Conservation (phyloP, 2,329 filamentous ascomycete genomes). For the Sarocladiaceae sp. region DNA sequence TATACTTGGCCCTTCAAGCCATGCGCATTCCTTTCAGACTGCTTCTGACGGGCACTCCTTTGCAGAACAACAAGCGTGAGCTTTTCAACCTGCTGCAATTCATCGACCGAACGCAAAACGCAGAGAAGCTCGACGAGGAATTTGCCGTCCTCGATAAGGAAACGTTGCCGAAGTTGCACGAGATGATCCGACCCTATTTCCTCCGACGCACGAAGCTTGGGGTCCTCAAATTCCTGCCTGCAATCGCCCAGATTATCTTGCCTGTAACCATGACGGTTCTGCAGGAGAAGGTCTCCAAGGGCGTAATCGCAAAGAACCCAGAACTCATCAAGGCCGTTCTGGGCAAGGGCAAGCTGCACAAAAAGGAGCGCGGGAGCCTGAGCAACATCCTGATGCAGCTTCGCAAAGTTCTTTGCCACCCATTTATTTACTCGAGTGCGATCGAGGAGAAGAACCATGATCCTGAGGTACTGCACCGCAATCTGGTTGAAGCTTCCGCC, state of each 20-base stretch:
- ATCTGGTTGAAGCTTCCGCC: conserved; percentile 83
- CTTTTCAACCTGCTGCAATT: conserved; percentile 97
- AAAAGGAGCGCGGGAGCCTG: conserved; percentile 68
- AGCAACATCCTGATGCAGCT: conserved; percentile 96
- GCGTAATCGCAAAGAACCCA: conserved; percentile 85
- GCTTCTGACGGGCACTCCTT: conserved; percentile 81
- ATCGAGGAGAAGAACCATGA: conserved; percentile 77
- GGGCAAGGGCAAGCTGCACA: conserved; percentile 58
- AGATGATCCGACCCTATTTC: conserved; percentile 70
- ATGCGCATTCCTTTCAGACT: conserved; percentile 79
- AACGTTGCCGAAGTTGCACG: conserved; percentile 74
- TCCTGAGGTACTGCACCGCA: conserved; percentile 59
- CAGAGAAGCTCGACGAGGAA: conserved; percentile 65
- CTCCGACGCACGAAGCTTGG: conserved; percentile 77
- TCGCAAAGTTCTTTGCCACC: conserved; percentile 89
- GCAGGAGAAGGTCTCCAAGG: conserved; percentile 91
- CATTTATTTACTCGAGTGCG: conserved; percentile 84
- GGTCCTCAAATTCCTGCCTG: conserved; percentile 84
- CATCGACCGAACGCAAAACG: conserved; percentile 65
- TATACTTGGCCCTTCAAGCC: conserved; percentile 68
- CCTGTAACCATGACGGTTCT: conserved; percentile 92
- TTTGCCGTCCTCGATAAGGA: conserved; percentile 76
- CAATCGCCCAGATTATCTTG: conserved; percentile 90
- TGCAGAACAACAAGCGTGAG: conserved; percentile 94
- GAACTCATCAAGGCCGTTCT: conserved; percentile 86